Conservation (phyloP, 768 basidiomycete genomes). For the Serendipita sp. region DNA sequence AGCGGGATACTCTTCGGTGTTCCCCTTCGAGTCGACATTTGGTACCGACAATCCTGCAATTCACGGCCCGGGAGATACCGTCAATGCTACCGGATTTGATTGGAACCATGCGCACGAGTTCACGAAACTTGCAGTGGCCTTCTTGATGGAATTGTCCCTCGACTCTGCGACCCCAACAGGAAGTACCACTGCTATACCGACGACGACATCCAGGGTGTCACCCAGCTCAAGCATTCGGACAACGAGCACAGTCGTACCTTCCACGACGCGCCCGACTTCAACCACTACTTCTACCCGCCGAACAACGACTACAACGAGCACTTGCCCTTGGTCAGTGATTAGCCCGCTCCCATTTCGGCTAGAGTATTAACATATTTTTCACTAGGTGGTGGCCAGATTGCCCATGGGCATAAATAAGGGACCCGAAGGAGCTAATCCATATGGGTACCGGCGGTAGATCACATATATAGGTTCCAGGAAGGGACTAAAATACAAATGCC, state of each 20-base stretch:
- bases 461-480: no score
- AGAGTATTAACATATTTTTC: not conserved
- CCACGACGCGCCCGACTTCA: not conserved
- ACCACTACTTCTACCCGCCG: not conserved
- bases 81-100: constrained; percentile 24
- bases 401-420: not conserved
- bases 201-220: not conserved
- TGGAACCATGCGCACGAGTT: constrained; percentile 39
- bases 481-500: not conserved
- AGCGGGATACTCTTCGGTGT: not conserved
- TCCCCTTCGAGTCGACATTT: constrained; percentile 4
- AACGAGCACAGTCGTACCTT: no score
- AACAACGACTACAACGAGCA: not conserved
- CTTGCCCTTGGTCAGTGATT: no score
- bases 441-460: no score
- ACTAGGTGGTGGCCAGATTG: not conserved
- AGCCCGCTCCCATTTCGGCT: no score
- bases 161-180: not conserved
- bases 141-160: constrained; percentile 33
- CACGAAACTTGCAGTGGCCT: constrained; percentile 44
- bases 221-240: not conserved
- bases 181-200: not conserved
- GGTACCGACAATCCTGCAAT: not conserved
- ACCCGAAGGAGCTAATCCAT: not conserved
- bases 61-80: constrained; percentile 11